Conservation (phyloP, 257 asterid genomes). For the Solanum verrucosum region DNA sequence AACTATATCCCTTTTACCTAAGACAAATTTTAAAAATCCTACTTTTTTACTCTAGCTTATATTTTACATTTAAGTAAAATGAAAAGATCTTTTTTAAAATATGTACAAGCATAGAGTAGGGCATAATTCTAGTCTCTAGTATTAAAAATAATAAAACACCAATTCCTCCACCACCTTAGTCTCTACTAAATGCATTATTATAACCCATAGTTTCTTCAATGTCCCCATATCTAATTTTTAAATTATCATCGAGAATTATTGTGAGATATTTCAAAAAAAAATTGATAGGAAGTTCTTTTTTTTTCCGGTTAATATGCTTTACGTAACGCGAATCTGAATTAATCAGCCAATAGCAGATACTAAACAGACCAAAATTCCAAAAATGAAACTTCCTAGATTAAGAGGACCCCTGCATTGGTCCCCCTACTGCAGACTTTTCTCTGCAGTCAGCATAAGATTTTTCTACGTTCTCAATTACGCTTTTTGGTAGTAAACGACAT, state of each 20-base stretch:
- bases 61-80: neutral
- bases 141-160: neutral
- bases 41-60: neutral
- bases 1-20: neutral
- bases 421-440: neutral
- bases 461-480: neutral
- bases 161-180: neutral
- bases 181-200: neutral
- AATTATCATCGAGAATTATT: neutral
- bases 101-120: neutral
- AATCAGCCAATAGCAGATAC: neutral
- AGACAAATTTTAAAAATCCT: neutral
- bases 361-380: neutral
- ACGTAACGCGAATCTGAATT: neutral
- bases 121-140: neutral
- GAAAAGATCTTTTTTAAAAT: neutral
- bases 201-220: neutral
- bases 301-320: accelerated
- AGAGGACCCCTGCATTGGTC: neutral
- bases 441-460: neutral
- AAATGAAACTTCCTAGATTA: neutral
- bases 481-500: neutral
- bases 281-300: neutral
- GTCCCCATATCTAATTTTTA: neutral
- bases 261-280: neutral